Conservation (phyloP, 352 stramenopile genomes). For the Globisporangium megalacanthum region DNA sequence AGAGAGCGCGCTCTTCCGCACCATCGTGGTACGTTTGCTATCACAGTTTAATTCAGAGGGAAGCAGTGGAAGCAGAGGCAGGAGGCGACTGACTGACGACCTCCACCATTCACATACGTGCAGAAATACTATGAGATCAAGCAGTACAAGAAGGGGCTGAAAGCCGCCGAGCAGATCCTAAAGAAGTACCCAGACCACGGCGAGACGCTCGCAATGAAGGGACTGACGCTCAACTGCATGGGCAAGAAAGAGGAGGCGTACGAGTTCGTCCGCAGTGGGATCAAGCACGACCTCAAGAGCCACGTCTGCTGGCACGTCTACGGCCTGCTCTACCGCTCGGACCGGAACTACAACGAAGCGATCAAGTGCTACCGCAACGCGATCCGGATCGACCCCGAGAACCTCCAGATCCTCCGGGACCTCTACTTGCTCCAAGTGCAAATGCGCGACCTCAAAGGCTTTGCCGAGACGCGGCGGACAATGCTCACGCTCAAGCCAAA, state of each 20-base stretch:
- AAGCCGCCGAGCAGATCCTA: constrained; percentile 92
- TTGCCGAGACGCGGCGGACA: constrained; percentile 90
- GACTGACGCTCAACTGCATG: constrained; percentile 94
- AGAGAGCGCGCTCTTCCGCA: constrained; percentile 95
- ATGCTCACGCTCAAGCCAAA: constrained; percentile 94
- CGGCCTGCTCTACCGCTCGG: constrained; percentile 94
- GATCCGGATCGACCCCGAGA: constrained; percentile 94
- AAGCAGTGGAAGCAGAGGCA: no score
- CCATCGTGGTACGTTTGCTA: constrained; percentile 77
- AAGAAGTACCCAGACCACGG: constrained; percentile 98
- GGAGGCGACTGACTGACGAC: not conserved
- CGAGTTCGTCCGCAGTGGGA: constrained; percentile 93
- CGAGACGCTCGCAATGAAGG: constrained; percentile 98
- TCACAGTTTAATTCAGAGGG: not conserved
- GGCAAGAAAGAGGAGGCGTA: constrained; percentile 94
- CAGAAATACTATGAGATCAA: constrained; percentile 98
- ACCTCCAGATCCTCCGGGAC: constrained; percentile 97
- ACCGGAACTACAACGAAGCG: constrained; percentile 96
- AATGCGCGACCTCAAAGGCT: constrained; percentile 88
- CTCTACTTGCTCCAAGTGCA: constrained; percentile 95
- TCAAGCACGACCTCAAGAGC: constrained; percentile 91
- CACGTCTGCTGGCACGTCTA: constrained; percentile 99
- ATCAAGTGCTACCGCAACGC: constrained; percentile 99
- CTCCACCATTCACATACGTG: not conserved
- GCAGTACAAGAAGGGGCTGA: constrained; percentile 99